phyloP scores from a whole-genome alignment of 495 filamentous ascomycete species.

The Extremus antarcticus region DNA sequence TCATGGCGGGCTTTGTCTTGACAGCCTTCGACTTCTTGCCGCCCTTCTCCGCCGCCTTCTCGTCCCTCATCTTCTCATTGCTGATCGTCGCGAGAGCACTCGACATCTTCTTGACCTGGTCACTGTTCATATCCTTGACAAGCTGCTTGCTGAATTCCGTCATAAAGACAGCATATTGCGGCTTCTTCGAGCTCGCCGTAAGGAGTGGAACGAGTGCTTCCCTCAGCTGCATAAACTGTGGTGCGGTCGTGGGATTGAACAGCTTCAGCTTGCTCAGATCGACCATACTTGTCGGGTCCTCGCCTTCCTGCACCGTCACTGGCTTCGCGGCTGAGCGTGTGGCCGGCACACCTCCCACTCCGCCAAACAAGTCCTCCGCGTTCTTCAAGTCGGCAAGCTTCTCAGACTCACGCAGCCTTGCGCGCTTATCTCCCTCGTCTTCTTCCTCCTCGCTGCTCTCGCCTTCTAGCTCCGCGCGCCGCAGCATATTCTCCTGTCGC shows the following conservation, averaged over 20 bases:
- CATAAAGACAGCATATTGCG: conserved; percentile 77
- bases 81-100: conserved; percentile 70
- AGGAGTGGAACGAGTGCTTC: conserved; percentile 68
- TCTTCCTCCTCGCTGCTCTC: conserved; percentile 52
- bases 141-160: conserved; percentile 85
- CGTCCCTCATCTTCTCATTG: conserved; percentile 99
- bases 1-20: conserved; percentile 82
- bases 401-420: conserved; percentile 63
- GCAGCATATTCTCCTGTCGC: conserved; percentile 35
- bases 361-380: conserved; percentile 82
- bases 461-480: conserved; percentile 44
- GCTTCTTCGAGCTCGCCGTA: conserved; percentile 64
- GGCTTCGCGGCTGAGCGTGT: conserved; percentile 42
- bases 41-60: conserved; percentile 88
- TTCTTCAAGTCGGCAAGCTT: conserved; percentile 82
- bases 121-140: conserved; percentile 73
- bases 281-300: conserved; percentile 63
- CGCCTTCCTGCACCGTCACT: conserved; percentile 52
- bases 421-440: conserved; percentile 59
- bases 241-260: conserved; percentile 82
- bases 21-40: conserved; percentile 93
- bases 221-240: conserved; percentile 66
- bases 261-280: conserved; percentile 69
- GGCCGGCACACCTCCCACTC: conserved; percentile 41
- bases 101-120: conserved; percentile 90